Percentiles rank a stretch among this genome's conserved stretches.
Evolutionary conservation across 306 rosid species (phyloP).

Genomic region (Lupinus albus): DNA sequence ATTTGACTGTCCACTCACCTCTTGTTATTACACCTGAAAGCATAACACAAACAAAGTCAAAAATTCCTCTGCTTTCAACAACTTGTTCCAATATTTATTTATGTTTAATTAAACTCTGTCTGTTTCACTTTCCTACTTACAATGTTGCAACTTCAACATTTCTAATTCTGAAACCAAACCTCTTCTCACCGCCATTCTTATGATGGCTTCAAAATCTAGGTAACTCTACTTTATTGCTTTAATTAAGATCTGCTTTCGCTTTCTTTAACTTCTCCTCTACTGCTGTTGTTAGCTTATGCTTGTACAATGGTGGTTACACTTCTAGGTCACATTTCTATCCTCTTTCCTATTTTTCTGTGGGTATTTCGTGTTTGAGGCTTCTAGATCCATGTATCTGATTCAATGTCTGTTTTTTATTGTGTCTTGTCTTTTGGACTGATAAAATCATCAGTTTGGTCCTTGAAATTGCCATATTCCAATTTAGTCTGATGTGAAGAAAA

Average conservation of each 20-base stretch:
- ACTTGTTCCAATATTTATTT: background rate
- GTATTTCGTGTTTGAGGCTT: constrained; percentile 34
- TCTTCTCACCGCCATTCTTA: constrained; percentile 35
- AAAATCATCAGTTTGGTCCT: too few species aligned
- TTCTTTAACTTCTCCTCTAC: constrained; percentile 14
- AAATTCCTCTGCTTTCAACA: constrained; percentile 43
- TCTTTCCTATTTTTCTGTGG: background rate
- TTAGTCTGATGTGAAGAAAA: too few species aligned
- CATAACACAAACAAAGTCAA: too few species aligned
- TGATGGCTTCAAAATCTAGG: constrained; percentile 78
- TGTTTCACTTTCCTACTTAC: constrained; percentile 31
- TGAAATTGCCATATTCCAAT: too few species aligned
- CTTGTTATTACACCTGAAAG: too few species aligned
- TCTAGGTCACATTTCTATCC: background rate
- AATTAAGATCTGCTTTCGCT: constrained; percentile 62
- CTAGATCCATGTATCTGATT: constrained; percentile 51
- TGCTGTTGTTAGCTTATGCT: background rate
- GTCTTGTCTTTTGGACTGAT: background rate
- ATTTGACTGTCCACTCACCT: too few species aligned
- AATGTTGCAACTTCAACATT: constrained; percentile 59
- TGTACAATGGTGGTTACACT: constrained; percentile 21
- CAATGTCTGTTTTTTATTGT: constrained; percentile 30
- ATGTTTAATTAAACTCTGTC: constrained; percentile 24
- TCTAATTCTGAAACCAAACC: constrained; percentile 27
- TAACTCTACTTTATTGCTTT: constrained; percentile 39